phyloP scores from a whole-genome alignment of 208 protist species.

The Vickermania ingenoplastis region DNA sequence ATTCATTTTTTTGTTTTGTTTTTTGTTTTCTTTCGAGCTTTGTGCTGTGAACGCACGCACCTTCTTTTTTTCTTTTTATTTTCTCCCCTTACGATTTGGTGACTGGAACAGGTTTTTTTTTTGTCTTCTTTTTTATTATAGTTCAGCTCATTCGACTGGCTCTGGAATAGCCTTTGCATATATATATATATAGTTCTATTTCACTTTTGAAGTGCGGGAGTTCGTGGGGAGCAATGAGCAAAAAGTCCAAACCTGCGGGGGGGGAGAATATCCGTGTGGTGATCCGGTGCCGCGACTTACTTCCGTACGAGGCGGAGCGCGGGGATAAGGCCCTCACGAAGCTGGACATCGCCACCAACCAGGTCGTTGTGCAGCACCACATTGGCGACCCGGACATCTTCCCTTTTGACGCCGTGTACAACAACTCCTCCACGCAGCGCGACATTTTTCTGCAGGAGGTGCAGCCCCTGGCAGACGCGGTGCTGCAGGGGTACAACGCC shows the following conservation, averaged over 20 bases:
- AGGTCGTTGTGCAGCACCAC: constrained; percentile 77
- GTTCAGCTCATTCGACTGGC: no score
- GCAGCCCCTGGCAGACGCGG: constrained; percentile 75
- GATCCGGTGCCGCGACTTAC: constrained; percentile 72
- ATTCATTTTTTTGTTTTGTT: no score
- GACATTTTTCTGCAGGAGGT: constrained; percentile 88
- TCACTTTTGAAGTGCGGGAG: constrained; percentile 7
- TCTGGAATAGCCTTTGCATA: constrained; percentile 6
- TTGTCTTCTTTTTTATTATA: no score
- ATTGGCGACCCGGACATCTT: constrained; percentile 81
- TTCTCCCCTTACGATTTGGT: no score
- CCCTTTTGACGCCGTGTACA: constrained; percentile 87
- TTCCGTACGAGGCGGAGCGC: constrained; percentile 71
- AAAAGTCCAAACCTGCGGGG: constrained; percentile 25
- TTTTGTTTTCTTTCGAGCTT: no score
- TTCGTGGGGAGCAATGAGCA: constrained; percentile 29
- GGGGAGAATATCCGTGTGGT: constrained; percentile 89
- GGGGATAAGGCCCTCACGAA: constrained; percentile 82
- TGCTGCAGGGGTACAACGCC: constrained; percentile 88
- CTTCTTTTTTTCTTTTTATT: no score
- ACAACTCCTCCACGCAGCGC: constrained; percentile 88
- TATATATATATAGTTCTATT: constrained; percentile 7
- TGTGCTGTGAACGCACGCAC: no score
- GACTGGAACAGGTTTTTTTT: no score
- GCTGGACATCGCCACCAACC: constrained; percentile 79